These are phyloP conservation scores for Tricholoma saponaceum DNA, from an alignment of 768 basidiomycete species.

Conservation along the genomic window DNA sequence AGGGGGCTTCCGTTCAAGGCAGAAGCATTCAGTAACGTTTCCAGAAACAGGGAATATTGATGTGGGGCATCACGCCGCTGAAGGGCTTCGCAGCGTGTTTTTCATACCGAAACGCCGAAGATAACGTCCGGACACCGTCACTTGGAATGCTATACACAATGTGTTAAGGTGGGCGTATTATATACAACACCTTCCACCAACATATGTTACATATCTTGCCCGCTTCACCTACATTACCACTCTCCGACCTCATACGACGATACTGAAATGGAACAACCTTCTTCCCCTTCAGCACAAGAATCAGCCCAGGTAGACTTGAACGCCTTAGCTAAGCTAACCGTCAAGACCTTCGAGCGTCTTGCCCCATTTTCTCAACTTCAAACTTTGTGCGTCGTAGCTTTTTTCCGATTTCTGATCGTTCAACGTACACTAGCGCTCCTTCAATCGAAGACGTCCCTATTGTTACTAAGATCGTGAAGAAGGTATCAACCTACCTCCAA, in stretches of 20 bases:
- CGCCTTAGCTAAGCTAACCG: constrained; percentile 24
- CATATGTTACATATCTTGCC: not conserved
- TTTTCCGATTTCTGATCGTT: not conserved
- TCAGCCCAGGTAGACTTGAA: not conserved
- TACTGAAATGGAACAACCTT: not conserved
- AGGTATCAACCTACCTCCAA: constrained; percentile 12
- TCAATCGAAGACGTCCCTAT: constrained; percentile 14
- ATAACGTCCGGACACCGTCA: not conserved
- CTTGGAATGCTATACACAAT: not conserved
- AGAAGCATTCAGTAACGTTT: too few relatives aligned
- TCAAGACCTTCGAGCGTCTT: constrained; percentile 35
- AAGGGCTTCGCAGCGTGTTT: not conserved
- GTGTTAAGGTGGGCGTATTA: not conserved
- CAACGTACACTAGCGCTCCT: constrained; percentile 5
- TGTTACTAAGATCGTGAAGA: constrained; percentile 10
- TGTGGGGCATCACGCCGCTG: not conserved
- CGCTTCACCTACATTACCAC: not conserved
- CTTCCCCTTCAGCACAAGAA: not conserved
- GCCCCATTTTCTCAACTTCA: constrained; percentile 30
- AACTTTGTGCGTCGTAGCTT: constrained; percentile 19
- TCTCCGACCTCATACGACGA: not conserved
- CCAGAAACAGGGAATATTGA: not conserved
- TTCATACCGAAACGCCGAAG: not conserved
- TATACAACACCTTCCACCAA: not conserved
- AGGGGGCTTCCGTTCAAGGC: not conserved